Evolutionary conservation across 768 basidiomycete genomes (phyloP).

Genomic region (Astraeus odoratus): DNA sequence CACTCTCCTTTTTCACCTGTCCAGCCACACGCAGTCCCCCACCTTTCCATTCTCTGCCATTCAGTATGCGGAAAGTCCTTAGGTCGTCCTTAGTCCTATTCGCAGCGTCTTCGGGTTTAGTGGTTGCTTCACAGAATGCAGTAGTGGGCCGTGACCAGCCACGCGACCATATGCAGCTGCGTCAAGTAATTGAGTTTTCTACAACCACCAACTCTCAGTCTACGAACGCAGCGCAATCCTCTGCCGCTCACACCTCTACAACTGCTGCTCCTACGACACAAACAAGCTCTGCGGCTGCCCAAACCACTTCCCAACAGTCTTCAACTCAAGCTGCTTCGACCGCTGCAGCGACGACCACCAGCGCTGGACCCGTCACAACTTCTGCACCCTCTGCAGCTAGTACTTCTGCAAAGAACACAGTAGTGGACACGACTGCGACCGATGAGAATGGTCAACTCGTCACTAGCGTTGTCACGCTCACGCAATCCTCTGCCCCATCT

Average conservation of each 20-base stretch:
- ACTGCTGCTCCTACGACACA: conserved; percentile 1
- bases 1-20: conserved; percentile 11
- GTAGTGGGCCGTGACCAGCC: conserved; percentile 9
- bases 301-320: conserved; percentile 1
- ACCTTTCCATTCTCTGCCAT: conserved; percentile 4
- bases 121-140: conserved; percentile 16
- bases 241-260: not conserved
- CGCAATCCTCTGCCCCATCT: conserved; percentile 13
- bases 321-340: conserved; percentile 3
- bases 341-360: conserved; percentile 4
- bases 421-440: conserved; percentile 20
- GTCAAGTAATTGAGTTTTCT: conserved; percentile 4
- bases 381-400: not conserved
- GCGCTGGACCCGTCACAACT: not conserved
- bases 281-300: conserved; percentile 4
- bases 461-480: conserved; percentile 17
- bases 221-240: too few relatives aligned
- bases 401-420: conserved; percentile 1
- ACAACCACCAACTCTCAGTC: conserved; percentile 1
- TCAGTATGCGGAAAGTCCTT: conserved; percentile 18
- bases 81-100: conserved; percentile 18
- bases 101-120: conserved; percentile 18
- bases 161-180: conserved; percentile 11
- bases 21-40: not conserved
- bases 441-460: conserved; percentile 23